phyloP scores from a whole-genome alignment of 352 stramenopile species.

The Sclerospora graminicola region DNA sequence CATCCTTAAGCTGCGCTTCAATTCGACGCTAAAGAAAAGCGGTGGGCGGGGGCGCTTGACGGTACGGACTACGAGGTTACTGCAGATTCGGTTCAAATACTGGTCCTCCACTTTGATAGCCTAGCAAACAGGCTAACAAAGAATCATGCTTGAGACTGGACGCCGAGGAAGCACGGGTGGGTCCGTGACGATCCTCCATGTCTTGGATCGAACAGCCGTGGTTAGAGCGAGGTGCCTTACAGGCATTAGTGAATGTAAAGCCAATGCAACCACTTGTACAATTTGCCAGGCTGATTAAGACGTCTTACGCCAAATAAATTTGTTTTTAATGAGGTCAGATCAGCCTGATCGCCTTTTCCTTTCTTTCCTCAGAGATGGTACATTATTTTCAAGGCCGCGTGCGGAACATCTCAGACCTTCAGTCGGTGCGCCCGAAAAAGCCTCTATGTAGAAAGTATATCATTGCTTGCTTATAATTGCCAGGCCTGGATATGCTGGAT shows the following conservation, averaged over 20 bases:
- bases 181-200: too few relatives aligned
- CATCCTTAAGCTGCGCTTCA: too few relatives aligned
- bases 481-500: slow-evolving; percentile 91
- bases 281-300: background rate
- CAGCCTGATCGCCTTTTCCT: slow-evolving; percentile 92
- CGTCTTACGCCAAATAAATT: background rate
- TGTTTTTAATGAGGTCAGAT: slow-evolving; percentile 32
- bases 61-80: too few relatives aligned
- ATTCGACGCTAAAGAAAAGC: too few relatives aligned
- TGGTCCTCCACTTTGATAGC: too few relatives aligned
- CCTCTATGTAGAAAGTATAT: too few relatives aligned
- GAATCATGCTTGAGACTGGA: slow-evolving; percentile 46
- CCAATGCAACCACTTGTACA: background rate
- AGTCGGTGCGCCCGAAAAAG: slow-evolving; percentile 57
- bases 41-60: too few relatives aligned
- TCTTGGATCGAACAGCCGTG: slow-evolving; percentile 71
- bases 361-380: slow-evolving; percentile 97
- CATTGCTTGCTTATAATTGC: background rate
- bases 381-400: slow-evolving; percentile 96
- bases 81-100: too few relatives aligned
- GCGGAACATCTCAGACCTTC: slow-evolving; percentile 92
- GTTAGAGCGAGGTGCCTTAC: slow-evolving; percentile 61
- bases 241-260: too few relatives aligned
- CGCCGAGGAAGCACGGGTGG: slow-evolving; percentile 41
- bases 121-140: too few relatives aligned